Evolutionary conservation across 495 filamentous ascomycete genomes (phyloP).

Genomic region (Trichoderma reesei): DNA sequence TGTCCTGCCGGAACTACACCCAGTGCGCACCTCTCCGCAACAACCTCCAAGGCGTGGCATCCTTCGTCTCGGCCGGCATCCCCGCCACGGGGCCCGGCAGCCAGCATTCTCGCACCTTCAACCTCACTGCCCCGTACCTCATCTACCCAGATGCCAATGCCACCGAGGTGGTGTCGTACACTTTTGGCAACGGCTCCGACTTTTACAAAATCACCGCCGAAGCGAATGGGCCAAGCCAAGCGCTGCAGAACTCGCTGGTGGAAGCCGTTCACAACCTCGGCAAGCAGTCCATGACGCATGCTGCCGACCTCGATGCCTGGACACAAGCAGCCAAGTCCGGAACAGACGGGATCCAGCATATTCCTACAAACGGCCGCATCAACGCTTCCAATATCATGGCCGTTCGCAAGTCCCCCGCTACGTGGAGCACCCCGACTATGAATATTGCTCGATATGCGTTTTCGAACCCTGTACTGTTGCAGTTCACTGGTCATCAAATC

Average conservation of each 20-base stretch:
- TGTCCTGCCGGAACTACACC: slow-evolving; percentile 24
- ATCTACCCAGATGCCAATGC: slow-evolving; percentile 21
- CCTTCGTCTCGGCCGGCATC: slow-evolving; percentile 20
- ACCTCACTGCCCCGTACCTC: slow-evolving; percentile 14
- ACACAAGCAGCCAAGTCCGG: slow-evolving; percentile 19
- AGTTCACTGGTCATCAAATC: slow-evolving; percentile 15
- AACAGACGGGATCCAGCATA: slow-evolving; percentile 27
- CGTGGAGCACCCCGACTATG: slow-evolving; percentile 22
- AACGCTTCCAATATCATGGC: slow-evolving; percentile 13
- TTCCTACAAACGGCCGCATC: slow-evolving; percentile 20
- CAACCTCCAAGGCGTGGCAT: slow-evolving; percentile 19
- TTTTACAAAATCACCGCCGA: slow-evolving; percentile 35
- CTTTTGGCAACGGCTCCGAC: slow-evolving; percentile 28
- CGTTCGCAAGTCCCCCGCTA: slow-evolving; percentile 9
- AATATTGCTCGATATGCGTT: slow-evolving; percentile 20
- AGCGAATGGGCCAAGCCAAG: slow-evolving; percentile 21
- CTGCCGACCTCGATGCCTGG: slow-evolving; percentile 15
- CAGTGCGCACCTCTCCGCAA: slow-evolving; percentile 19
- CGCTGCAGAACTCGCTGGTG: slow-evolving; percentile 21
- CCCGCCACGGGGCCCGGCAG: slow-evolving; percentile 17
- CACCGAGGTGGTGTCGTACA: slow-evolving; percentile 22
- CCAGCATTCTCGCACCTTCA: slow-evolving; percentile 16
- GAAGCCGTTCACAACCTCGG: slow-evolving; percentile 16
- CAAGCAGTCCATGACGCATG: slow-evolving; percentile 24
- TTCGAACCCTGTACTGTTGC: slow-evolving; percentile 14